Percentiles rank a stretch among this genome's conserved stretches.
phyloP scores from a whole-genome alignment of 768 basidiomycete genomes.

The Chalciporus chontae region DNA sequence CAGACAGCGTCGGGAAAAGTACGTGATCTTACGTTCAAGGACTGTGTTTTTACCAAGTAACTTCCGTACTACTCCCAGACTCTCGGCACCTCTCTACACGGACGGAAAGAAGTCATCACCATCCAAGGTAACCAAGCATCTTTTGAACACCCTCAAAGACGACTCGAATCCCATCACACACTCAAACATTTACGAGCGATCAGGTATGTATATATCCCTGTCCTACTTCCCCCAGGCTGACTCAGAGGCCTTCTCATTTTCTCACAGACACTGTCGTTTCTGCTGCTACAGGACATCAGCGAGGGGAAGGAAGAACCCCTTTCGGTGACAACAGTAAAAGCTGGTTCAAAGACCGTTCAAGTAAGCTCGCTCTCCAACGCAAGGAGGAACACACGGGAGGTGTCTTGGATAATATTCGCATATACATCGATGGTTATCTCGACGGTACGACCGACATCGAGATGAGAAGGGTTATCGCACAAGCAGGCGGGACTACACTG shows the following conservation, averaged over 20 bases:
- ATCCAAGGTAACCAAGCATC: constrained; percentile 50
- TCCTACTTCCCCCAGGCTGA: no score
- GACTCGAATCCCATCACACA: constrained; percentile 78
- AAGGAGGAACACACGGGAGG: constrained; percentile 15
- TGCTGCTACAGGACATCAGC: constrained; percentile 66
- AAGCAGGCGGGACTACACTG: constrained; percentile 66
- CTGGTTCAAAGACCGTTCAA: constrained; percentile 42
- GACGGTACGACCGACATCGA: constrained; percentile 74
- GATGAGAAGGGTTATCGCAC: constrained; percentile 64
- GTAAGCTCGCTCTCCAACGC: constrained; percentile 41
- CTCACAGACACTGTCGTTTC: constrained; percentile 57
- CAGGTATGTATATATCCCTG: constrained; percentile 41
- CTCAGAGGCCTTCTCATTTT: constrained; percentile 1
- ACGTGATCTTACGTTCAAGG: not conserved
- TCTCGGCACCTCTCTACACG: constrained; percentile 29
- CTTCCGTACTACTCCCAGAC: constrained; percentile 12
- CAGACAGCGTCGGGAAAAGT: constrained; percentile 18
- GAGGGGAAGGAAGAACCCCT: constrained; percentile 41
- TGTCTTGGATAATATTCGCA: constrained; percentile 42
- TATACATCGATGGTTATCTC: constrained; percentile 73
- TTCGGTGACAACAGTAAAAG: constrained; percentile 26
- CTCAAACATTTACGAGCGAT: constrained; percentile 56
- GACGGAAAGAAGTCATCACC: constrained; percentile 36
- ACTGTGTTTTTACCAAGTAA: not conserved
- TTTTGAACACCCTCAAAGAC: constrained; percentile 60